Percentiles rank a stretch among this genome's conserved stretches.
Evolutionary conservation across 441 rosid species (phyloP).

Genomic region (Erodium chrysanthum): DNA sequence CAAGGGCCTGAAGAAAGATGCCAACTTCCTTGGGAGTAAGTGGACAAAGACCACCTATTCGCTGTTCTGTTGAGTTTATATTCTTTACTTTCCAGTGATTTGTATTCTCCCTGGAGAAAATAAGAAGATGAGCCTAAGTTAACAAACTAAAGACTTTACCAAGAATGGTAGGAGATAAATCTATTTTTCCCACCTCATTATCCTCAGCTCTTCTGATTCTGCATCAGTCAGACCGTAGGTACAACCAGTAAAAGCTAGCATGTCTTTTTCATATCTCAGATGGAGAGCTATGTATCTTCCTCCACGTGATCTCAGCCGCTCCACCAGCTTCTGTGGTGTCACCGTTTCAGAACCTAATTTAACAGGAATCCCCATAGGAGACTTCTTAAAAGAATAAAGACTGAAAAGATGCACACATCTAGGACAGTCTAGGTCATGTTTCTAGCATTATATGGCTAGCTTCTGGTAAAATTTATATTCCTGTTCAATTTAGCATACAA

Average conservation of each 20-base stretch:
- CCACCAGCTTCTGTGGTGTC: slow-evolving; percentile 89
- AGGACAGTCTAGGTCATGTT: slow-evolving; percentile 14
- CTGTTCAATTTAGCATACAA: too few relatives aligned
- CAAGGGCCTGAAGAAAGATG: slow-evolving; percentile 68
- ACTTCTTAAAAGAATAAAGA: slow-evolving; percentile 58
- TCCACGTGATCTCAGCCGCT: slow-evolving; percentile 60
- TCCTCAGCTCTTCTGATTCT: slow-evolving; percentile 70
- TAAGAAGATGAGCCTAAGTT: slow-evolving; percentile 7
- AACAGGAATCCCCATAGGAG: slow-evolving; percentile 84
- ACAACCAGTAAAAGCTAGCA: slow-evolving; percentile 93
- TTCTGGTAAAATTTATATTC: too few relatives aligned
- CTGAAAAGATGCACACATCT: slow-evolving; percentile 21
- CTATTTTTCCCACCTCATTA: slow-evolving; percentile 55
- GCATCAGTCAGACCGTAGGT: slow-evolving; percentile 63
- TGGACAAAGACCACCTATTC: slow-evolving; percentile 77
- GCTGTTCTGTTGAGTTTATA: slow-evolving; percentile 79
- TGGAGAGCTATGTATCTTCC: slow-evolving; percentile 84
- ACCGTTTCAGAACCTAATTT: slow-evolving; percentile 64
- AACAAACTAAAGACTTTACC: too few relatives aligned
- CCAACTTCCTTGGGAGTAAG: slow-evolving; percentile 89
- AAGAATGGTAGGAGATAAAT: too few relatives aligned
- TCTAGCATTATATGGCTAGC: background rate
- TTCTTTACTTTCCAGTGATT: slow-evolving; percentile 86
- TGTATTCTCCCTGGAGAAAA: slow-evolving; percentile 51
- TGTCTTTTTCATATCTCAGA: slow-evolving; percentile 91